Conservation (phyloP, 805 yeast genomes). For the Saccharomycopsis oosterbeekiorum region DNA sequence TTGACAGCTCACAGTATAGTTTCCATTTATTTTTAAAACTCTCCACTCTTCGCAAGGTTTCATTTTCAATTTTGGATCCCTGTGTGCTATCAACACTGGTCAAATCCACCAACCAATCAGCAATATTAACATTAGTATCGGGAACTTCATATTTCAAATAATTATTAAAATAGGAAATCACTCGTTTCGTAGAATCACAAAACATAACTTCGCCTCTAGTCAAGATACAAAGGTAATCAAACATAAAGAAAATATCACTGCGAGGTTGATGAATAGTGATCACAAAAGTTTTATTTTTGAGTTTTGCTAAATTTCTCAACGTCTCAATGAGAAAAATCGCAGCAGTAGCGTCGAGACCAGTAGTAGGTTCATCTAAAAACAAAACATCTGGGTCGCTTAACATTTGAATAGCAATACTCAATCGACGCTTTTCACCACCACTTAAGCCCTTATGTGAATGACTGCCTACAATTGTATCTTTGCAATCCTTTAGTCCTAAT, state of each 20-base stretch:
- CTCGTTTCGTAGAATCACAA: conserved; percentile 37
- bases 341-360: conserved; percentile 74
- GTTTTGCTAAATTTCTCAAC: conserved; percentile 44
- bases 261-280: conserved; percentile 81
- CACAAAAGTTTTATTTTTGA: conserved; percentile 59
- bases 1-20: background rate
- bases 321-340: conserved; percentile 57
- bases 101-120: conserved; percentile 48
- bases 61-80: conserved; percentile 27
- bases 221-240: conserved; percentile 59
- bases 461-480: conserved; percentile 49
- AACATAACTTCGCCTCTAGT: conserved; percentile 52
- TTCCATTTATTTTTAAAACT: conserved; percentile 33
- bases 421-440: conserved; percentile 77
- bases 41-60: conserved; percentile 28
- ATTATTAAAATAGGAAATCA: conserved; percentile 39
- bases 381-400: conserved; percentile 66
- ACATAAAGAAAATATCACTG: conserved; percentile 57
- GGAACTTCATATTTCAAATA: conserved; percentile 37
- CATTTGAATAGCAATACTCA: conserved; percentile 70
- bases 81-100: conserved; percentile 44
- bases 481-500: conserved; percentile 56
- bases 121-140: conserved; percentile 41
- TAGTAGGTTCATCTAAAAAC: conserved; percentile 81
- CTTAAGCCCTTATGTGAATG: conserved; percentile 46